phyloP scores from a whole-genome alignment of 331 rosid genomes.

The Malus hybrid region DNA sequence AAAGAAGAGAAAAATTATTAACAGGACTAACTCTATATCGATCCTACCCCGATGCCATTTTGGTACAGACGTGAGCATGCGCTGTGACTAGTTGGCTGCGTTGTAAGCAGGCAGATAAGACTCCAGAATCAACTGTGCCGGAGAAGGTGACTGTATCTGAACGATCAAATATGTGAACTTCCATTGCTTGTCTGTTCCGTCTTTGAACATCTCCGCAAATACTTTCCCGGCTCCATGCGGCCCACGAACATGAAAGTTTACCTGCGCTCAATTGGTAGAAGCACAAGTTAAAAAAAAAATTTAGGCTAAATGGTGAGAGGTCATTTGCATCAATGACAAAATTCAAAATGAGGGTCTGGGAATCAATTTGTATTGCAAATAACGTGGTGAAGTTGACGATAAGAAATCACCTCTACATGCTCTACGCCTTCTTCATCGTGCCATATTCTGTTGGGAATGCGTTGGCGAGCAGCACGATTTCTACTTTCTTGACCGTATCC shows the following conservation, averaged over 20 bases:
- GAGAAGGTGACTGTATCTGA: conserved; percentile 68
- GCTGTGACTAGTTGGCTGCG: conserved; percentile 18
- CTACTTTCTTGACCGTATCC: conserved; percentile 97
- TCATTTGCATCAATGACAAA: background rate
- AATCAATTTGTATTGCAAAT: background rate
- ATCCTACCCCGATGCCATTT: conserved; percentile 15
- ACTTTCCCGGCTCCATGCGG: conserved; percentile 91
- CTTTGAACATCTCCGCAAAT: conserved; percentile 79
- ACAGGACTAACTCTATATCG: conserved; percentile 4
- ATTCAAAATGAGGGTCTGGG: background rate
- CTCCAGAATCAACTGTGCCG: conserved; percentile 72
- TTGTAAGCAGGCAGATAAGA: conserved; percentile 74
- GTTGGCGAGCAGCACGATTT: conserved; percentile 98
- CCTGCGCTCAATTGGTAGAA: conserved; percentile 31
- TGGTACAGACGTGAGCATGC: conserved; percentile 13
- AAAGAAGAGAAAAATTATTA: conserved; percentile 5
- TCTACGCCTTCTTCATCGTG: conserved; percentile 84
- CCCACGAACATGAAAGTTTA: conserved; percentile 76
- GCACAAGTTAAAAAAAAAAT: background rate
- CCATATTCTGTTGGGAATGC: conserved; percentile 77
- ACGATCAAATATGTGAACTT: conserved; percentile 77
- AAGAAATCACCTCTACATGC: conserved; percentile 69
- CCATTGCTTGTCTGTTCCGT: conserved; percentile 59
- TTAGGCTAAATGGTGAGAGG: background rate
- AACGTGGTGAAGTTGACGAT: background rate